These are phyloP conservation scores for Primulina huaijiensis DNA, from an alignment of 257 asterid species.

Conservation along the genomic window DNA sequence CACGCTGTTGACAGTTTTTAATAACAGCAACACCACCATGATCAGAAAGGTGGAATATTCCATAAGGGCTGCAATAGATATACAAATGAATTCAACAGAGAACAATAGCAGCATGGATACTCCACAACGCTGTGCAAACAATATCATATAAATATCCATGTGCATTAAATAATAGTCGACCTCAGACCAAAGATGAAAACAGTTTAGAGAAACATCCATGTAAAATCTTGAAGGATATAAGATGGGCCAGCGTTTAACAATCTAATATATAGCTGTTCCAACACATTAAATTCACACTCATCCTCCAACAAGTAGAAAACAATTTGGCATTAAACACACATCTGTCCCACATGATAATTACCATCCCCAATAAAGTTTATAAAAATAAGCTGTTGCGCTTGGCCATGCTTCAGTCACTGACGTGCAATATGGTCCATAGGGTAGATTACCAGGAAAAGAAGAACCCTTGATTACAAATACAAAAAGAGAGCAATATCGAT, in stretches of 20 bases:
- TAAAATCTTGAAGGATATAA: too few species aligned
- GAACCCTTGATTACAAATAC: not conserved
- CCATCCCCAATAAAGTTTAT: not conserved
- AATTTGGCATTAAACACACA: not conserved
- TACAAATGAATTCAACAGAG: not conserved
- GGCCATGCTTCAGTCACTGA: conserved; percentile 5
- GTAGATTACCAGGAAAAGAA: not conserved
- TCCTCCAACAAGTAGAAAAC: not conserved
- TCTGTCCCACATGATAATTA: not conserved
- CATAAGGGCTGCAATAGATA: conserved; percentile 67
- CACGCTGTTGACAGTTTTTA: conserved; percentile 76
- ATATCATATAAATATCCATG: not conserved
- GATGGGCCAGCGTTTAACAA: not conserved
- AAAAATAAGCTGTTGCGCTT: not conserved
- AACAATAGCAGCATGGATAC: not conserved
- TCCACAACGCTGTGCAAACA: not conserved
- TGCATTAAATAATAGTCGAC: not conserved
- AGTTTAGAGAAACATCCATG: not conserved
- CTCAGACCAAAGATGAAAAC: not conserved
- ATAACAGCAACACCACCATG: conserved; percentile 81
- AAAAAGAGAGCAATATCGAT: not conserved
- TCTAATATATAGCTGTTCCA: too few species aligned
- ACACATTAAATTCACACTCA: not conserved
- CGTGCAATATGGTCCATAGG: not conserved
- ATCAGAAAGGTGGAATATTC: conserved; percentile 93